These are phyloP conservation scores for Colletotrichum sp. DNA, from an alignment of 2,329 filamentous ascomycete species.

Conservation along the genomic window DNA sequence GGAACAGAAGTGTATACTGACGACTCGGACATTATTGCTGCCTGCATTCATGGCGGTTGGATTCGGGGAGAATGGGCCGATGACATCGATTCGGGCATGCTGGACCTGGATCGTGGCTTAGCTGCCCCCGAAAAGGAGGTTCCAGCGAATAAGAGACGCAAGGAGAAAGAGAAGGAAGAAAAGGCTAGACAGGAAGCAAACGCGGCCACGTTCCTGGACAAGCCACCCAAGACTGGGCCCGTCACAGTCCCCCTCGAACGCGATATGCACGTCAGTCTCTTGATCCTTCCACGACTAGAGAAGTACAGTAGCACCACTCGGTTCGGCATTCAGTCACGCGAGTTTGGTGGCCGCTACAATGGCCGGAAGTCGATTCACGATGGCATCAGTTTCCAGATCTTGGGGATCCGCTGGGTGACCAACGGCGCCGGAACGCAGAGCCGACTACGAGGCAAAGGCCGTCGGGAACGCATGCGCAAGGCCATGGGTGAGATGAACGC, in stretches of 20 bases:
- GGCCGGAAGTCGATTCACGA: constrained; percentile 64
- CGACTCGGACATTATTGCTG: constrained; percentile 91
- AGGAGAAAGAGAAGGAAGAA: constrained; percentile 30
- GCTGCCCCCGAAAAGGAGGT: constrained; percentile 12
- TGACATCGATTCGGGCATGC: constrained; percentile 72
- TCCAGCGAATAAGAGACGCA: constrained; percentile 31
- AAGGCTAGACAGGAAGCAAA: constrained; percentile 39
- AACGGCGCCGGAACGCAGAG: constrained; percentile 68
- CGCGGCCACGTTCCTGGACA: constrained; percentile 47
- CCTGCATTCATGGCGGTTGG: constrained; percentile 92
- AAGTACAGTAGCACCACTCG: constrained; percentile 77
- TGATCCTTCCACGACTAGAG: constrained; percentile 80
- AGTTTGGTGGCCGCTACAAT: constrained; percentile 67
- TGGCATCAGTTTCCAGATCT: constrained; percentile 87
- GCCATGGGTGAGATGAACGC: constrained; percentile 57
- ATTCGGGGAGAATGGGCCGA: constrained; percentile 87
- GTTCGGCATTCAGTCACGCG: constrained; percentile 81
- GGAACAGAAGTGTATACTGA: constrained; percentile 95
- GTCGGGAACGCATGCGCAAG: constrained; percentile 61
- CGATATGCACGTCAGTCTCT: constrained; percentile 85
- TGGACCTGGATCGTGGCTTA: constrained; percentile 56
- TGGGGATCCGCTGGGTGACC: constrained; percentile 82
- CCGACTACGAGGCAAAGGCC: constrained; percentile 58
- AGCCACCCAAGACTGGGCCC: constrained; percentile 64
- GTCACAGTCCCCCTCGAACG: constrained; percentile 68